Conservation (phyloP, 2,329 filamentous ascomycete genomes). For the Apiospora phragmitis region DNA sequence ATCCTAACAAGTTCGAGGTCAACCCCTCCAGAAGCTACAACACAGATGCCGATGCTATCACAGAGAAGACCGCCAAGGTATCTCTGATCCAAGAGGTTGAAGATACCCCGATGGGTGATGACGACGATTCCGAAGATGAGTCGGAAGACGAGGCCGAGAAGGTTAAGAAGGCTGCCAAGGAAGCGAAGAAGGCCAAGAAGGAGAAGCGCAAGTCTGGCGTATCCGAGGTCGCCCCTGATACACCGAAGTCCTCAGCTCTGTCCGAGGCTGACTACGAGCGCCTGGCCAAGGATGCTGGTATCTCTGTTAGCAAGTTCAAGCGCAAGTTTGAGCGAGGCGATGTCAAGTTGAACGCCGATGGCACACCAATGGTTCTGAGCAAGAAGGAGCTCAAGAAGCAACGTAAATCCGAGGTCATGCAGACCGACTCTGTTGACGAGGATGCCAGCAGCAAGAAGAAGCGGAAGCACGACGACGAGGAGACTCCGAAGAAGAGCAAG, state of each 20-base stretch:
- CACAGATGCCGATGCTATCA: slow-evolving; percentile 83
- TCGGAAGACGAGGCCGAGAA: slow-evolving; percentile 41
- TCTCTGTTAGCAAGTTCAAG: slow-evolving; percentile 76
- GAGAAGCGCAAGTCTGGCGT: slow-evolving; percentile 31
- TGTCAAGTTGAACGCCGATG: slow-evolving; percentile 65
- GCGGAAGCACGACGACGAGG: slow-evolving; percentile 68
- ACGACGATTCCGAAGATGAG: slow-evolving; percentile 48
- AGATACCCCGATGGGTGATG: slow-evolving; percentile 44
- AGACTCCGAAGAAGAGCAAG: slow-evolving; percentile 50
- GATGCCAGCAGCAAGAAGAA: slow-evolving; percentile 67
- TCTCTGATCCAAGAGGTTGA: slow-evolving; percentile 39
- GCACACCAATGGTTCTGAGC: slow-evolving; percentile 66
- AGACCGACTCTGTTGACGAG: slow-evolving; percentile 46
- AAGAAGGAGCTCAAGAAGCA: slow-evolving; percentile 78
- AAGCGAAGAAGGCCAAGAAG: slow-evolving; percentile 43
- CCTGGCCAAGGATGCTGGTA: slow-evolving; percentile 64
- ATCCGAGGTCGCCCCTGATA: slow-evolving; percentile 33
- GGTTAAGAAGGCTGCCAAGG: slow-evolving; percentile 30
- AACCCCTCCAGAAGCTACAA: slow-evolving; percentile 96
- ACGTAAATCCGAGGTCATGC: slow-evolving; percentile 61
- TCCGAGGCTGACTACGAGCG: slow-evolving; percentile 58
- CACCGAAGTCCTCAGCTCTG: slow-evolving; percentile 42
- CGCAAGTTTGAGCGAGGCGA: slow-evolving; percentile 76
- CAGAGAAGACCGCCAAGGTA: slow-evolving; percentile 43
- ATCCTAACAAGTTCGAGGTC: slow-evolving; percentile 79